Evolutionary conservation across 75 land plant species (phyloP), one percentile per base, ranked within the genome.

Genomic region (Pinus albicaulis): DNA sequence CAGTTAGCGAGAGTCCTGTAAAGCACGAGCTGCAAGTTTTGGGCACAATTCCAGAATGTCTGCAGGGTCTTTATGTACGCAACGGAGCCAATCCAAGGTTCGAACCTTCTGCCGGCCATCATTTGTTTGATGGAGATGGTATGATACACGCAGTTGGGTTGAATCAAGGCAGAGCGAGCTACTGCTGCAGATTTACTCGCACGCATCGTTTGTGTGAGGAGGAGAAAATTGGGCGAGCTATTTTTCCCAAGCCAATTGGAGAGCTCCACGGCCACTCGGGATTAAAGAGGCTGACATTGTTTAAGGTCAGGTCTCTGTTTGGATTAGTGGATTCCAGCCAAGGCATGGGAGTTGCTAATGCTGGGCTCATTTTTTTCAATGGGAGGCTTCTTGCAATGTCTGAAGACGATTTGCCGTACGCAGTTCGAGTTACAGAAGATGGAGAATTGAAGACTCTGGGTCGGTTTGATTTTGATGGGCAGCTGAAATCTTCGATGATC

Each of bases 231-330:
- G 95, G 98, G 16, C 87, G 91, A 1, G 82, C 95, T 5, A 58
- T 92, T 11, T 94, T 88, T 74, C 98, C 95, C 15, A 94, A 92
- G 63, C 90, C 98, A 3, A 88, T 94, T 5, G 98, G 98, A 11
- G 98, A 94, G 79, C 92, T 94, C 34, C 98, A 94, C 53, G 98
- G 98, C 34, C 95, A 92, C 80, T 82, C 89, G 20, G 98, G 95
- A 20, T 78, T 92, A n/a, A 91, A 83, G 1, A 76, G 95, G n/a
- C 80, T 94, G 48, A 15, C 83, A 55, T 71, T 94, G 6, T 89
- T 82, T 84, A 77, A 75, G 62, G 80, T 86, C 17, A 81, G 98
- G 8, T 76, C 85, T 23, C 31, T 88, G 25, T 78, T 78, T 53
- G 93, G 98, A 17, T 78, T 94, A 20, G 57, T 94, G 22, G 95